Base-by-base conservation (phyloP, 306 rosid species). In the Clitoria ternatea region DNA sequence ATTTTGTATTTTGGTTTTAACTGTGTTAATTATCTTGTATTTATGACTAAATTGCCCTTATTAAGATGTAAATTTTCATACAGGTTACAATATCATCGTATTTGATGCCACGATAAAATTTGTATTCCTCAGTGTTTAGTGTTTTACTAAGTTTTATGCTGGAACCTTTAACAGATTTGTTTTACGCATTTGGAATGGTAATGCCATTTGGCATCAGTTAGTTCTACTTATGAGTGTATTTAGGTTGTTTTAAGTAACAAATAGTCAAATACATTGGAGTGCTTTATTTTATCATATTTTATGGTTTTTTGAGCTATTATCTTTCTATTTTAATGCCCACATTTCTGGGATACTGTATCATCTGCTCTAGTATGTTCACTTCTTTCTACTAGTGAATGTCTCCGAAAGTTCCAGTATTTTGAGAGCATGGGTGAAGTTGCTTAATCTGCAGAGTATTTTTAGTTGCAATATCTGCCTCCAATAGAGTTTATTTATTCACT, bases 141-240 rank as follows among this genome's bases (percentile, higher is more conserved):
- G 54, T 48, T 45, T 45, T 48, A 48, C 59, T n/a, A 66, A 20
- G 32, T 42, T 44, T 4, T 35, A 30, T 54, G 72, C 33, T 55
- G 52, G 59, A 52, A 52, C 44, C 19, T 19, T 52, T 19, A 15
- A 8, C 32, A 22, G 55, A 13, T 27, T 17, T 33, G 42, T 15
- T 65, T 45, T 53, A 13, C 42, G 11, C 45, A 49, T 56, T 67
- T 36, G 70, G 39, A 27, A 59, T 35, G 47, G 53, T 35, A 35
- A 12, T 57, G 52, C 22, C 69, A 66, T 56, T 45, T 57, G 53
- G 69, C 62, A 15, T 75, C 29, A 19, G 15, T 45, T 60, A 60
- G 35, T 45, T 60, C 39, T 60, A 32, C 68, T 29, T 47, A 35
- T 32, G 36, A 47, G 57, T 37, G 4, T 72, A 26, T 66, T 54